A percentile compares a stretch with the other conserved stretches of the same genome.
phyloP scores from a whole-genome alignment of 176 grass and related monocot species.

The Leersia perrieri region DNA sequence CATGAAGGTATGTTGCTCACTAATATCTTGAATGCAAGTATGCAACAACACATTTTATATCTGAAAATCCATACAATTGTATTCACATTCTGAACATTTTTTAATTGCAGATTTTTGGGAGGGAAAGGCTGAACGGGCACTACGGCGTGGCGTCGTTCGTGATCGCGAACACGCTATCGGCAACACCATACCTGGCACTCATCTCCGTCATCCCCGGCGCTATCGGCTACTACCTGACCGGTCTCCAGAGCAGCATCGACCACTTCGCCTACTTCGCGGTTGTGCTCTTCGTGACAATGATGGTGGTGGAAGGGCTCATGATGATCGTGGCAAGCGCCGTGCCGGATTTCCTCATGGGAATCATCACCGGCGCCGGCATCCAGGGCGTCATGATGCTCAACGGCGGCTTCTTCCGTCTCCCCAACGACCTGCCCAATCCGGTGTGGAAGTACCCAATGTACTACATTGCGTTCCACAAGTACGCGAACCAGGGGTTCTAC shows the following conservation, averaged over 20 bases:
- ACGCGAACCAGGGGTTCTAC: constrained; percentile 79
- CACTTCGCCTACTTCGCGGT: constrained; percentile 82
- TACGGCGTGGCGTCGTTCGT: constrained; percentile 76
- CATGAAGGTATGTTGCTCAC: constrained; percentile 69
- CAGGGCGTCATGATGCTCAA: constrained; percentile 93
- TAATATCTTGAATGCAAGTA: neutral
- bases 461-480: constrained; percentile 85
- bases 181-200: constrained; percentile 70
- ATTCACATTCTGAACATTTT: neutral
- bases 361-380: constrained; percentile 87
- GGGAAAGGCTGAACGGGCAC: constrained; percentile 91
- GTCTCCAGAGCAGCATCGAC: constrained; percentile 56
- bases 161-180: constrained; percentile 74
- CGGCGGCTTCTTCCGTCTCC: constrained; percentile 84
- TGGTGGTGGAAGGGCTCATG: constrained; percentile 85
- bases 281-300: constrained; percentile 75
- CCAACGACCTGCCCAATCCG: constrained; percentile 58
- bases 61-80: neutral
- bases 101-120: constrained; percentile 58
- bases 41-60: neutral
- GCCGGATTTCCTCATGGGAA: constrained; percentile 92
- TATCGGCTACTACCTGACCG: constrained; percentile 71
- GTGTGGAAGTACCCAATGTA: constrained; percentile 88
- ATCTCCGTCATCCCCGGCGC: constrained; percentile 77
- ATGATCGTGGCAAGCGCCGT: constrained; percentile 86